Percentiles rank a stretch among this genome's conserved stretches.
Conservation (phyloP, 106 monocot species). For the Gastrodia elata region DNA sequence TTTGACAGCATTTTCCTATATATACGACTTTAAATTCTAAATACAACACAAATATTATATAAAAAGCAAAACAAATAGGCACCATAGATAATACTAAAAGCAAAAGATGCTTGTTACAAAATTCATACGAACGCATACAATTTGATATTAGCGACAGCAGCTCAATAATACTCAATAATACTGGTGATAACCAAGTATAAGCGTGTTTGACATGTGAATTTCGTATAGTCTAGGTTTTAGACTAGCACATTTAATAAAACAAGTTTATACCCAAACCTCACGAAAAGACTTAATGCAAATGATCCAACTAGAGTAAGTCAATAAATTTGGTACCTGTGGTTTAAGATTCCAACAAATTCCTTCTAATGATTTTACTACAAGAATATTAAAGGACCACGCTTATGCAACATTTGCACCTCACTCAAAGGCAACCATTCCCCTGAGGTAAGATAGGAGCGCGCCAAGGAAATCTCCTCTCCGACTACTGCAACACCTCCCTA, state of each 20-base stretch:
- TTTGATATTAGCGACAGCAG: not conserved
- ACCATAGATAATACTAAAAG: not conserved
- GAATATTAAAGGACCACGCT: not conserved
- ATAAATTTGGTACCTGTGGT: too few species aligned
- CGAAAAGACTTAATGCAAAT: not conserved
- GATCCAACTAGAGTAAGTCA: not conserved
- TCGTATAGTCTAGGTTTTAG: not conserved
- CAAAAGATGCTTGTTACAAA: not conserved
- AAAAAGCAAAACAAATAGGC: not conserved
- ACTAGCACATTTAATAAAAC: conserved; percentile 2
- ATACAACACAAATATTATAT: not conserved
- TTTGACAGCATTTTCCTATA: conserved; percentile 72
- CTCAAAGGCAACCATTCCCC: not conserved
- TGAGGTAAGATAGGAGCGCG: too few species aligned
- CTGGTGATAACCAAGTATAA: not conserved
- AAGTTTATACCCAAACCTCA: not conserved
- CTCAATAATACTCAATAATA: not conserved
- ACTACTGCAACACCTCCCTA: too few species aligned
- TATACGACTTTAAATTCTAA: not conserved
- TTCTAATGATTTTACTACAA: not conserved
- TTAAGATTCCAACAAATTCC: not conserved
- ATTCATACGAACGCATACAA: not conserved
- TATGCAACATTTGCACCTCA: not conserved
- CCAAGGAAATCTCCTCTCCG: too few species aligned
- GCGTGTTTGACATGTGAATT: not conserved